A percentile compares a stretch with the other conserved stretches of the same genome.
These are phyloP conservation scores for Yarrowia sp. DNA, from an alignment of 805 yeast genomes.

Conservation along the genomic window DNA sequence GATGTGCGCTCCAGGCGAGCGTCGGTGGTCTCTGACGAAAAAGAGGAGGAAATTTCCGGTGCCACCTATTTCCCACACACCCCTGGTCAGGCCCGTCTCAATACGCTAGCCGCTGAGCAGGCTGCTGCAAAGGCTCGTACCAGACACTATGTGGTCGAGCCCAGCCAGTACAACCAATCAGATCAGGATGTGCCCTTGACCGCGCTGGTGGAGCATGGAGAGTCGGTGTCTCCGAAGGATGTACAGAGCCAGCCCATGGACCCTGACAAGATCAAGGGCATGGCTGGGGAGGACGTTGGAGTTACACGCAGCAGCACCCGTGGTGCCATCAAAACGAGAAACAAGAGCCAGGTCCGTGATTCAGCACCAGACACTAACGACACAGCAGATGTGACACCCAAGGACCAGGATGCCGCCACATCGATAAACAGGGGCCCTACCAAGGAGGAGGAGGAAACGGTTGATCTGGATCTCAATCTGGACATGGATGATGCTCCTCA, in stretches of 20 bases:
- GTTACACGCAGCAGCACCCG: conserved; percentile 12
- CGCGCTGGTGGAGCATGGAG: not conserved
- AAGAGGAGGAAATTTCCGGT: conserved; percentile 32
- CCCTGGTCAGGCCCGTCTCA: conserved; percentile 26
- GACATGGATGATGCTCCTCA: not conserved
- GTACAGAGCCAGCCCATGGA: not conserved
- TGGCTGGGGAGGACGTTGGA: conserved; percentile 11
- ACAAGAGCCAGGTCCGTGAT: conserved; percentile 6
- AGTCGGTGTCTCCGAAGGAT: not conserved
- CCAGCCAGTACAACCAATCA: not conserved
- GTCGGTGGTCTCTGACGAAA: conserved; percentile 30
- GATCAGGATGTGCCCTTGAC: not conserved
- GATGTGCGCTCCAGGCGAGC: not conserved
- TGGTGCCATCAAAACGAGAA: not conserved
- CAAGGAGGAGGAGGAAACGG: not conserved
- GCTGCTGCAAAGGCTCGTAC: conserved; percentile 28
- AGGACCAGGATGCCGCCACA: not conserved
- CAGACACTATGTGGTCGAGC: conserved; percentile 8
- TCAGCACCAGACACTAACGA: not conserved
- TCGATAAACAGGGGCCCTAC: not conserved
- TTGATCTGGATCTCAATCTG: not conserved
- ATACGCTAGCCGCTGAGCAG: not conserved
- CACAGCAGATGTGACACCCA: not conserved
- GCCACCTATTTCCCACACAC: conserved; percentile 38
- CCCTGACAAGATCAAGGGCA: conserved; percentile 19